Evolutionary conservation across 2,329 filamentous ascomycete genomes (phyloP).

Genomic region (Lecanicillium sp.): DNA sequence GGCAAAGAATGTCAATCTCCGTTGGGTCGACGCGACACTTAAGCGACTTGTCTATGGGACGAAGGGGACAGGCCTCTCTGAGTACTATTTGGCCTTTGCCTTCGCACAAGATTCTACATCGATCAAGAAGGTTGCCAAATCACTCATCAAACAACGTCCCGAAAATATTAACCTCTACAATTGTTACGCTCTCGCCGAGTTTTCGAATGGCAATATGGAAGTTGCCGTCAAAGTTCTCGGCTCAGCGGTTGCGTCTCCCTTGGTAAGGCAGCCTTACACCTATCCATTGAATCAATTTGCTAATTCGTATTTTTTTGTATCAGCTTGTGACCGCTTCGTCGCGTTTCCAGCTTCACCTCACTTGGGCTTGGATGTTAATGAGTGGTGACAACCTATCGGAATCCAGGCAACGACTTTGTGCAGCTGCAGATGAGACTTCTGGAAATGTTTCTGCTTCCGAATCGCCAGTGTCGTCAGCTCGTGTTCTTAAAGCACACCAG

Average conservation of each 20-base stretch:
- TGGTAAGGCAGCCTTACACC: slow-evolving; percentile 17
- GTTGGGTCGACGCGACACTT: slow-evolving; percentile 9
- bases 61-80: slow-evolving; percentile 37
- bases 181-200: slow-evolving; percentile 69
- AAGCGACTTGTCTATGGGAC: slow-evolving; percentile 43
- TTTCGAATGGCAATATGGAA: slow-evolving; percentile 44
- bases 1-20: background rate
- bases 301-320: no score
- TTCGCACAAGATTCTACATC: slow-evolving; percentile 43
- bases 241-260: slow-evolving; percentile 45
- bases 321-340: background rate
- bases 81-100: slow-evolving; percentile 65
- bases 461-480: slow-evolving; percentile 1
- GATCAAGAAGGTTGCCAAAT: slow-evolving; percentile 66
- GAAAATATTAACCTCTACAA: slow-evolving; percentile 66
- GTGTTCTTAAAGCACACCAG: slow-evolving; percentile 22
- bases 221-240: slow-evolving; percentile 58
- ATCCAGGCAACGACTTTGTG: slow-evolving; percentile 24
- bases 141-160: slow-evolving; percentile 62
- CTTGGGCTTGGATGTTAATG: slow-evolving; percentile 64
- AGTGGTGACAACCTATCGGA: slow-evolving; percentile 12
- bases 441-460: background rate
- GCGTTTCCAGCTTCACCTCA: slow-evolving; percentile 13
- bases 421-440: slow-evolving; percentile 14
- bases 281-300: background rate